These are phyloP conservation scores for Phialophora macrospora DNA, from an alignment of 2,329 filamentous ascomycete species.

Conservation along the genomic window DNA sequence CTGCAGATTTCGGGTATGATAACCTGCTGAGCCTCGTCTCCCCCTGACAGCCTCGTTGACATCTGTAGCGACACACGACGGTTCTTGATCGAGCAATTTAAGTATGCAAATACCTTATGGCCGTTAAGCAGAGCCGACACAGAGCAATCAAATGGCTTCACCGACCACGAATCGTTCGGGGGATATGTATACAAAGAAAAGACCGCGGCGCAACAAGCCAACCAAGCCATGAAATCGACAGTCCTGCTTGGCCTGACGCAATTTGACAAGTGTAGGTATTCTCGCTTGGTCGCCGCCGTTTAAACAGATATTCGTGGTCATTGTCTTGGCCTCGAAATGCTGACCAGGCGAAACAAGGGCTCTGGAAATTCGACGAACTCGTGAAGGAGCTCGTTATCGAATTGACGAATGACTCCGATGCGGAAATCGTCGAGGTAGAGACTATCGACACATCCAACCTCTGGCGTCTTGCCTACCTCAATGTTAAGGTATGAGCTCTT, in stretches of 20 bases:
- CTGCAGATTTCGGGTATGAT: conserved; percentile 2
- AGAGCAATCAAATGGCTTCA: conserved; percentile 10
- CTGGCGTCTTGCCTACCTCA: conserved; percentile 19
- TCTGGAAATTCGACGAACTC: conserved; percentile 16
- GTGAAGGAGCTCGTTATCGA: conserved; percentile 17
- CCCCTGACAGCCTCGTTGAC: neutral
- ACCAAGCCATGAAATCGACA: conserved; percentile 9
- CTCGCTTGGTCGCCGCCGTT: neutral
- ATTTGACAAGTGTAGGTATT: conserved; percentile 14
- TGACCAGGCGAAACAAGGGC: neutral
- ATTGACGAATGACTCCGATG: neutral
- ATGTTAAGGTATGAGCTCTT: conserved; percentile 12
- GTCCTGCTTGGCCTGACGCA: conserved; percentile 6
- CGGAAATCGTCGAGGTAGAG: conserved; percentile 16
- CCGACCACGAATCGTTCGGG: conserved; percentile 8
- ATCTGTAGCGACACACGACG: conserved; percentile 16
- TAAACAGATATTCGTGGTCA: neutral
- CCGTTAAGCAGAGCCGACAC: conserved; percentile 7
- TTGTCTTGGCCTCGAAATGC: neutral
- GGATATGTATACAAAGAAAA: conserved; percentile 15
- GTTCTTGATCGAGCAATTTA: conserved; percentile 19
- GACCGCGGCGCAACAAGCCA: neutral
- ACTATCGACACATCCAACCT: conserved; percentile 17
- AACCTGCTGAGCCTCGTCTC: neutral
- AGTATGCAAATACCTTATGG: neutral